Base-by-base conservation (phyloP, 2,329 filamentous ascomycete species). In the Laburnicola sp. region DNA sequence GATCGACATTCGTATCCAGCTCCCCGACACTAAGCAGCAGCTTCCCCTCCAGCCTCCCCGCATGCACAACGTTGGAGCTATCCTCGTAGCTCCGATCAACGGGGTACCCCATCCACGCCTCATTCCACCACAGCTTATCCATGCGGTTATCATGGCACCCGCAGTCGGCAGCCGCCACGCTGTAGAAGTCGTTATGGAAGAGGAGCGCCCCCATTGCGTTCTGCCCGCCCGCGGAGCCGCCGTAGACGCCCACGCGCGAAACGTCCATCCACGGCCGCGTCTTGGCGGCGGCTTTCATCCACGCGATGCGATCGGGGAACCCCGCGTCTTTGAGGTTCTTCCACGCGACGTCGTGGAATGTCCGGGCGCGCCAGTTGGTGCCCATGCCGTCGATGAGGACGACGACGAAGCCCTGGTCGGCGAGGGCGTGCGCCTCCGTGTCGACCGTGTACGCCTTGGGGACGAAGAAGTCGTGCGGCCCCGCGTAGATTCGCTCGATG, bases 11-110 rank as follows among this genome's bases (percentile, higher is more conserved):
- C 32, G 50, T 59, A 41, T 62, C 68, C 54, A 65, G 59, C 50
- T 75, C 74, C 58, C 68, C 72, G 27, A 66, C 62, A 25, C 49
- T 61, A 16, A 60, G 59, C 45, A 60, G 48, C 34, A 63, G 32
- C 4, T 49, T 55, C n/a, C 56, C 49, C 47, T 57, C 8, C 31
- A 66, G 46, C 31, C 56, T 59, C 32, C 47, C 39, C 27, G 62
- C 62, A 50, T 65, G 57, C 3, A 57, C 62, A 45, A 63, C 59
- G 47, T 65, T 66, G 3, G 62, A 66, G 28, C 49, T 59, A 9
- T 62, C 63, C 32, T 57, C 56, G 48, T 67, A 66, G 35, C 53
- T 53, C 43, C 61, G 41, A 28, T 66, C 63, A 21, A 65, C 56
- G 10, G 60, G 63, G 26, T 56, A 65, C n/a, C 64, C 64, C 63